Base-by-base conservation (phyloP, 192 early-diverging fungal genomes). In the Backusella tuberculispora region DNA sequence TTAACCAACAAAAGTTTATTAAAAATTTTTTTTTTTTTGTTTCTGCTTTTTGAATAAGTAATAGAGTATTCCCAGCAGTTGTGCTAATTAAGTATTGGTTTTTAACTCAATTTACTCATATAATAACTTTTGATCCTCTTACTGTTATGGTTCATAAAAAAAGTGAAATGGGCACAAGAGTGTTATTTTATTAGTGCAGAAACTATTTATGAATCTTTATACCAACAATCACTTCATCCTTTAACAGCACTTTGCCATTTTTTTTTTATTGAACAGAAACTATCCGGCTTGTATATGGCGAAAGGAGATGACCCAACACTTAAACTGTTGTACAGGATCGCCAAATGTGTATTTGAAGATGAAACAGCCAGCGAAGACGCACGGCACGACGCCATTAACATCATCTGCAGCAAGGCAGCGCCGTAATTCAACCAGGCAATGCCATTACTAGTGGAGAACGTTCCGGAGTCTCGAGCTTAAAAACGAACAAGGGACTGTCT, bases 201-300 rank as follows among this genome's bases (percentile, higher is more conserved):
- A n/a, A n/a, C n/a, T n/a, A n/a, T n/a, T n/a, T n/a, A n/a, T n/a
- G n/a, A n/a, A 19, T 64, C 3, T 64, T 64, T 64, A 26, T 15
- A 64, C 7, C 63, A 65, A 65, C 19, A 65, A 37, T 24, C 63
- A 34, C 63, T 65, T 9, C 63, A 65, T 65, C 29, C 7, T 37
- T 29, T 65, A 37, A 14, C 21, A 7, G 63, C 63, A 24, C 29
- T 65, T 21, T 5, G 3, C 19, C 63, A 29, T 2, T 34, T 34
- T 65, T 65, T 65, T 65, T 65, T 29, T 6, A 37, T 37, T 37
- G 63, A 37, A 65, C 63, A 65, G 13, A 65, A 65, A 29, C 63
- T 65, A 37, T 65, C 63, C 29, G 29, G 0, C 10, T 2, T 65
- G 7, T 0, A 65, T 65, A 65, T 24, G 29, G 26, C 5, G 14